A percentile compares a stretch with the other conserved stretches of the same genome.
Conservation (phyloP, 2,329 filamentous ascomycete genomes). For the Cordyceps farinosa region DNA sequence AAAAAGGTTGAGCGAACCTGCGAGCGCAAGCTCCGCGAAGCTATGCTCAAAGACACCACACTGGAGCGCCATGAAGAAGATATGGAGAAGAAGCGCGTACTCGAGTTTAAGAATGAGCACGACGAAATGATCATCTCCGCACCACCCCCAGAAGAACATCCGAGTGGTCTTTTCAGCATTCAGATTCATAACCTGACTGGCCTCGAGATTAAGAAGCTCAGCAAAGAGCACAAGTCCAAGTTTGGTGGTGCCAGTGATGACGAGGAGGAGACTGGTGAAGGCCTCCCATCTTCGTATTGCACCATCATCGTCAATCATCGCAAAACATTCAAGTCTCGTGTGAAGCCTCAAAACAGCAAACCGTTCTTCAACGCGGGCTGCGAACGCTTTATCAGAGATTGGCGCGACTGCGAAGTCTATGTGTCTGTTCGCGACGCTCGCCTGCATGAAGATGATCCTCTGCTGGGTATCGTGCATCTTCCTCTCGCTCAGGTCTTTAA, state of each 20-base stretch:
- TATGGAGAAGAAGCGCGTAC: constrained; percentile 62
- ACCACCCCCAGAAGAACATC: constrained; percentile 58
- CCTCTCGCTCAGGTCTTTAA: constrained; percentile 60
- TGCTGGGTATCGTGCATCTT: constrained; percentile 68
- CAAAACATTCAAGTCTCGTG: constrained; percentile 66
- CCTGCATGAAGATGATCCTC: constrained; percentile 64
- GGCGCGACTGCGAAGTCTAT: constrained; percentile 63
- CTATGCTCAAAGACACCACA: constrained; percentile 43
- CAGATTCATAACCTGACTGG: constrained; percentile 72
- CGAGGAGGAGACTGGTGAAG: constrained; percentile 59
- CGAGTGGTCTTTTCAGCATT: constrained; percentile 64
- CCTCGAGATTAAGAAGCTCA: constrained; percentile 57
- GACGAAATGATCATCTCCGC: constrained; percentile 66
- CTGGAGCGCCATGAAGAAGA: constrained; percentile 55
- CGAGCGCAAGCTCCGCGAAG: constrained; percentile 63
- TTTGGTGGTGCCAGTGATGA: constrained; percentile 48
- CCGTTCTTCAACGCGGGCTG: constrained; percentile 77
- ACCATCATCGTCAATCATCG: constrained; percentile 71
- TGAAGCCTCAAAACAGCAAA: constrained; percentile 74
- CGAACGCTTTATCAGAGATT: constrained; percentile 68
- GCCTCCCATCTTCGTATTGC: constrained; percentile 67
- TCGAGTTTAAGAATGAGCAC: constrained; percentile 59
- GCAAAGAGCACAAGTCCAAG: constrained; percentile 49
- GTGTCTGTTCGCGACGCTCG: constrained; percentile 64
- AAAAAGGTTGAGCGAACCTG: constrained; percentile 52